A percentile compares a stretch with the other conserved stretches of the same genome.
phyloP scores from a whole-genome alignment of 1,284 basidiomycete species.

The Fomitopsis palustris region DNA sequence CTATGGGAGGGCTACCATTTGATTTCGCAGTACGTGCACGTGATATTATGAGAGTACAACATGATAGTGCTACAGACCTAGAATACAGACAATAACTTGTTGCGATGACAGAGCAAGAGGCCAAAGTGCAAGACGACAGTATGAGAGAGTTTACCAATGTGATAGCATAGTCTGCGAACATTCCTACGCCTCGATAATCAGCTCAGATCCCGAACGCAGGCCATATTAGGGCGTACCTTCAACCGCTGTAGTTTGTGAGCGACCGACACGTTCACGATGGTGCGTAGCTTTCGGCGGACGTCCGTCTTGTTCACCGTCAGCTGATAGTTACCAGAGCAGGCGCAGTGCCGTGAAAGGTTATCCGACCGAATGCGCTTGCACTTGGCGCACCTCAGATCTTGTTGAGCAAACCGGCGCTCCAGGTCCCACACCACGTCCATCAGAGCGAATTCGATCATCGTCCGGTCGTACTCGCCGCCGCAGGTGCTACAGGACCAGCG shows the following conservation, averaged over 20 bases:
- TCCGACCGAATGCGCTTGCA: slow-evolving; percentile 89
- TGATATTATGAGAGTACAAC: background rate
- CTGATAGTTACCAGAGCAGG: slow-evolving; percentile 84
- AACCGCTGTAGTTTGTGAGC: slow-evolving; percentile 65
- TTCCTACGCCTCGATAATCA: background rate
- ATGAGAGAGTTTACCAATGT: slow-evolving; percentile 12
- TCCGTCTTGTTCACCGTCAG: slow-evolving; percentile 72
- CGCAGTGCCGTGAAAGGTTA: slow-evolving; percentile 83
- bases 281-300: slow-evolving; percentile 64
- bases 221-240: slow-evolving; percentile 43
- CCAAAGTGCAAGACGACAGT: background rate
- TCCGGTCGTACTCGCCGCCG: slow-evolving; percentile 84
- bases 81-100: background rate
- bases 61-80: background rate
- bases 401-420: slow-evolving; percentile 79
- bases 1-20: no score
- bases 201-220: background rate
- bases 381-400: slow-evolving; percentile 85
- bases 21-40: no score
- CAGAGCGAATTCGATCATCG: slow-evolving; percentile 82
- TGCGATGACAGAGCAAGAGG: background rate
- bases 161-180: slow-evolving; percentile 18
- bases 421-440: slow-evolving; percentile 74
- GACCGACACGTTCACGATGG: slow-evolving; percentile 79
- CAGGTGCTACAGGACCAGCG: slow-evolving; percentile 73